phyloP scores from a whole-genome alignment of 2,329 filamentous ascomycete species.

The Aspergillus carbonarius region DNA sequence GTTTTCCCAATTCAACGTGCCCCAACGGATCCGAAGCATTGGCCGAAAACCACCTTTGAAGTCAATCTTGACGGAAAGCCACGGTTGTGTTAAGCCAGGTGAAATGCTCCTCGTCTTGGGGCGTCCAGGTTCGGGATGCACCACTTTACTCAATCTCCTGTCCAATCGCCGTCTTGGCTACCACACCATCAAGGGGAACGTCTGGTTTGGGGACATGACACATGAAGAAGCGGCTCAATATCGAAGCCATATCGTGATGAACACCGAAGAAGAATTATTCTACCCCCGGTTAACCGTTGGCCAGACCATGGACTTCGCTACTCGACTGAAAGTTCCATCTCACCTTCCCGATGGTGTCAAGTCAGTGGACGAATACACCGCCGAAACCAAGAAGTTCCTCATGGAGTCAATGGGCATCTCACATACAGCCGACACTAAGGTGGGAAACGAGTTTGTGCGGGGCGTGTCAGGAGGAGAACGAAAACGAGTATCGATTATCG shows the following conservation, averaged over 20 bases:
- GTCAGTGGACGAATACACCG: slow-evolving; percentile 54
- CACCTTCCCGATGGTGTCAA: slow-evolving; percentile 67
- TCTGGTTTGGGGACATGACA: slow-evolving; percentile 53
- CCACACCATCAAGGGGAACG: slow-evolving; percentile 56
- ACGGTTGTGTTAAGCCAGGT: slow-evolving; percentile 69
- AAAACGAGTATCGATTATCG: slow-evolving; percentile 66
- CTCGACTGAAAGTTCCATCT: slow-evolving; percentile 65
- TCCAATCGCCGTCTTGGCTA: slow-evolving; percentile 63
- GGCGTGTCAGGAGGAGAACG: slow-evolving; percentile 66
- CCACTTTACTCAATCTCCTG: slow-evolving; percentile 67
- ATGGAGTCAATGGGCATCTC: slow-evolving; percentile 55
- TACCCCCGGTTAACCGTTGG: slow-evolving; percentile 52
- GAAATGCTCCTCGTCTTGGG: slow-evolving; percentile 70
- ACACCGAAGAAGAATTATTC: slow-evolving; percentile 54
- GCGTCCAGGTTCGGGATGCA: slow-evolving; percentile 67
- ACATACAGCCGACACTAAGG: slow-evolving; percentile 63
- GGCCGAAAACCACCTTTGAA: slow-evolving; percentile 57
- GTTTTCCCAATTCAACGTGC: slow-evolving; percentile 56
- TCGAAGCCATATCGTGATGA: slow-evolving; percentile 58
- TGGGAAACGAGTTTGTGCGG: slow-evolving; percentile 63
- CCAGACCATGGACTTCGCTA: slow-evolving; percentile 58
- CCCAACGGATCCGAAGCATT: slow-evolving; percentile 52
- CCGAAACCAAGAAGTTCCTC: slow-evolving; percentile 52
- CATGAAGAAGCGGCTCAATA: slow-evolving; percentile 47
- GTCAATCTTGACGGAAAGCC: slow-evolving; percentile 62